These are phyloP conservation scores for Protostelium mycophagum DNA, from an alignment of 78 protist genomes.

Conservation along the genomic window DNA sequence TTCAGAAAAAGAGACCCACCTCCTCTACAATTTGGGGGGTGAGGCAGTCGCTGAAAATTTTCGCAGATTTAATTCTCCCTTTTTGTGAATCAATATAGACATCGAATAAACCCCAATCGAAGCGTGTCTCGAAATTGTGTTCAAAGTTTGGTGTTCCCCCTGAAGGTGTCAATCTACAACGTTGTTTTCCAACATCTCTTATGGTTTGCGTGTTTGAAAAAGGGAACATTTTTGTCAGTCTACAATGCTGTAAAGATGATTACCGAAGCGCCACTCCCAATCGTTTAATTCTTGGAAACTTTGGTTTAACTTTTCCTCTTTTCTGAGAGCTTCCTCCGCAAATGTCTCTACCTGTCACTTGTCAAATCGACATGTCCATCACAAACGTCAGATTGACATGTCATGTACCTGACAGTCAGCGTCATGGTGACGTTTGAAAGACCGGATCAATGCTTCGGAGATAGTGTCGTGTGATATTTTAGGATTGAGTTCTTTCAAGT, in stretches of 20 bases:
- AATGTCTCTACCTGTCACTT: constrained; percentile 18
- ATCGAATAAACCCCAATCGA: constrained; percentile 55
- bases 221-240: no score
- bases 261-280: constrained; percentile 63
- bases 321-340: constrained; percentile 8
- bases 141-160: constrained; percentile 42
- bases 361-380: background rate
- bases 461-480: constrained; percentile 18
- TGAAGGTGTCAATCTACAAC: background rate
- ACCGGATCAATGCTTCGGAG: constrained; percentile 18
- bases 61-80: constrained; percentile 19
- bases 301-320: constrained; percentile 32
- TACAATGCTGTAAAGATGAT: no score
- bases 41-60: constrained; percentile 35
- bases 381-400: background rate
- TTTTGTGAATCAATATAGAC: constrained; percentile 25
- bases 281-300: constrained; percentile 11
- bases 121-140: constrained; percentile 50
- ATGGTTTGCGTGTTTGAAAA: no score
- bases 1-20: no score
- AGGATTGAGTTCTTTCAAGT: constrained; percentile 22
- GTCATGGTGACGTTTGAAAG: constrained; percentile 8
- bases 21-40: constrained; percentile 44
- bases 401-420: background rate
- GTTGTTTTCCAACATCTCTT: background rate